Conservation (phyloP, 768 basidiomycete species). For the Suillus plorans region DNA sequence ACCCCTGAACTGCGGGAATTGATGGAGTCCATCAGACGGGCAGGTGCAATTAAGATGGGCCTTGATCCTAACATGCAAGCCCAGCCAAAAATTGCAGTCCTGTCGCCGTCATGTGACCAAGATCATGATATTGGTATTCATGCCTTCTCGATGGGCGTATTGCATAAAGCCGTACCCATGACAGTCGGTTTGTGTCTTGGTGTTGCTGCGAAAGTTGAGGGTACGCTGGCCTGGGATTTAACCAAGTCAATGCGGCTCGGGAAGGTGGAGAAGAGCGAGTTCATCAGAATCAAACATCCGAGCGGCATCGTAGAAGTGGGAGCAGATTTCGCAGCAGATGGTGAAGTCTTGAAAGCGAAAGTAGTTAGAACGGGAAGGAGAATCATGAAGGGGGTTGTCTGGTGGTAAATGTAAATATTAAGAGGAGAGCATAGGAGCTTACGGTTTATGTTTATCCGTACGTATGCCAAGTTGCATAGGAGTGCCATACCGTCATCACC, state of each 20-base stretch:
- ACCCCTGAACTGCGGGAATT: slow-evolving; percentile 21
- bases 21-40: slow-evolving; percentile 55
- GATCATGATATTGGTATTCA: slow-evolving; percentile 45
- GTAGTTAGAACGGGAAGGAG: slow-evolving; percentile 69
- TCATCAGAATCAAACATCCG: slow-evolving; percentile 59
- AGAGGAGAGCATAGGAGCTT: background rate
- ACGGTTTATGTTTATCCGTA: background rate
- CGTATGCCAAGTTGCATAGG: background rate
- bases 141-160: slow-evolving; percentile 69
- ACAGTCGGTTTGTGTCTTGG: slow-evolving; percentile 71
- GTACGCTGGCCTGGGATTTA: slow-evolving; percentile 56
- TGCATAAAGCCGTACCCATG: slow-evolving; percentile 73
- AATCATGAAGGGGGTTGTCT: slow-evolving; percentile 70
- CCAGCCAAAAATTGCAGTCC: slow-evolving; percentile 69
- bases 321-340: slow-evolving; percentile 47
- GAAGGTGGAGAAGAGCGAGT: slow-evolving; percentile 21
- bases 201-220: slow-evolving; percentile 55
- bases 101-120: slow-evolving; percentile 36
- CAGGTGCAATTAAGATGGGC: slow-evolving; percentile 60
- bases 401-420: slow-evolving; percentile 44
- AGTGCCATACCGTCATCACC: too few relatives aligned
- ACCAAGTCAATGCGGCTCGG: slow-evolving; percentile 20
- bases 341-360: slow-evolving; percentile 54
- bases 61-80: slow-evolving; percentile 62
- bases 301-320: slow-evolving; percentile 69